A percentile compares a stretch with the other conserved stretches of the same genome.
Evolutionary conservation across 1,284 basidiomycete species (phyloP).

Genomic region (Pascua sp.): DNA sequence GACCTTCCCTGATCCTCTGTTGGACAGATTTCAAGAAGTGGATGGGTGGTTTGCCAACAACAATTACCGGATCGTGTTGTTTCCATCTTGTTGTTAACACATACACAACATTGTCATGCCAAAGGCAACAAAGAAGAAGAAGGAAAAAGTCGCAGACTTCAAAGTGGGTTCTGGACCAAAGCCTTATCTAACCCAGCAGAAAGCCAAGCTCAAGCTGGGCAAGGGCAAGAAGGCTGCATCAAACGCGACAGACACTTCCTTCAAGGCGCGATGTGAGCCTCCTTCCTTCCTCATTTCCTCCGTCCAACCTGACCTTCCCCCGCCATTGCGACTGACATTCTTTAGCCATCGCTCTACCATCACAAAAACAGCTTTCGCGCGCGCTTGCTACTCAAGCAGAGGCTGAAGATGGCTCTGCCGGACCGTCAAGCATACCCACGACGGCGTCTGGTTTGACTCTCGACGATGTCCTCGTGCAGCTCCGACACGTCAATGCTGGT

Average conservation of each 20-base stretch:
- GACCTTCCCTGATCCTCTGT: no score
- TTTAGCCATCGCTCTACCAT: constrained; percentile 84
- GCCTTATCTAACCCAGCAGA: constrained; percentile 54
- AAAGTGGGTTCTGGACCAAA: constrained; percentile 53
- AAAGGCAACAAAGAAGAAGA: constrained; percentile 78
- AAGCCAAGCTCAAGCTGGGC: constrained; percentile 93
- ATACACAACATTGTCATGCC: constrained; percentile 58
- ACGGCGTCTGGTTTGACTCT: constrained; percentile 75
- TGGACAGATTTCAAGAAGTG: no score
- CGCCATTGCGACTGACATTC: neutral
- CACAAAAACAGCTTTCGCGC: constrained; percentile 58
- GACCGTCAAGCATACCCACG: constrained; percentile 58
- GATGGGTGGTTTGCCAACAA: no score
- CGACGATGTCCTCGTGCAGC: constrained; percentile 69
- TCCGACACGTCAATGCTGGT: constrained; percentile 77
- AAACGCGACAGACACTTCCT: constrained; percentile 92
- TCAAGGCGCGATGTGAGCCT: constrained; percentile 78
- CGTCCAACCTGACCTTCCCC: neutral
- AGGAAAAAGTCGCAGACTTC: constrained; percentile 84
- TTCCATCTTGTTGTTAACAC: neutral
- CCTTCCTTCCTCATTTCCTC: constrained; percentile 7
- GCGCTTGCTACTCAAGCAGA: constrained; percentile 26
- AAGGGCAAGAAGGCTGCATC: constrained; percentile 80
- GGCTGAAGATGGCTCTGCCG: constrained; percentile 51
- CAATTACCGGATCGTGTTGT: no score